These are phyloP conservation scores for Gigaspora rosea DNA, from an alignment of 192 early-diverging fungal species.

Conservation along the genomic window DNA sequence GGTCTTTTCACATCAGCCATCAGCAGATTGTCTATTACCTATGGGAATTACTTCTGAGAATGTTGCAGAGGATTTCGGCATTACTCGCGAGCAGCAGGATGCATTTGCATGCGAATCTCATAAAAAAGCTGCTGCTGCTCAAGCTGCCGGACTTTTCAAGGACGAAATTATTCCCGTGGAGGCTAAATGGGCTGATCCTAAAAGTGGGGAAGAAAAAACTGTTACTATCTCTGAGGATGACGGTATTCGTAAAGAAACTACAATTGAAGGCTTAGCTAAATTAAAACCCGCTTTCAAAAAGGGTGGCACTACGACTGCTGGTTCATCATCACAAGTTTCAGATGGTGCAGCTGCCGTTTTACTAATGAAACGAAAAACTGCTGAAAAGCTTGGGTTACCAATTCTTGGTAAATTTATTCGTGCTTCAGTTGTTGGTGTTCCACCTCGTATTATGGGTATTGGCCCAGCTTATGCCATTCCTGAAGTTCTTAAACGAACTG, in stretches of 20 bases:
- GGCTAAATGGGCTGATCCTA: conserved; percentile 66
- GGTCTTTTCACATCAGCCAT: conserved; percentile 64
- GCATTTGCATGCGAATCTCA: conserved; percentile 85
- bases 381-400: conserved; percentile 82
- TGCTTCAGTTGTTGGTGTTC: conserved; percentile 87
- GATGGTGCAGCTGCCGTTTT: conserved; percentile 97
- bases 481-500: conserved; percentile 76
- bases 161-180: conserved; percentile 89
- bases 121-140: conserved; percentile 79
- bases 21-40: conserved; percentile 83
- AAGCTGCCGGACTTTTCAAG: conserved; percentile 87
- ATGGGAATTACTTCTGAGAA: conserved; percentile 98
- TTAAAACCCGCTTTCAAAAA: conserved; percentile 86
- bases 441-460: conserved; percentile 94
- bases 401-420: conserved; percentile 86
- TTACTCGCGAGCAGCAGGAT: conserved; percentile 88
- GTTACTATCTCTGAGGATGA: conserved; percentile 84
- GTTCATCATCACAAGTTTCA: conserved; percentile 96
- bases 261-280: conserved; percentile 78
- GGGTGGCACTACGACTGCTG: conserved; percentile 87
- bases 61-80: conserved; percentile 85
- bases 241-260: conserved; percentile 84
- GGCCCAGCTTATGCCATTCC: conserved; percentile 97
- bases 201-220: conserved; percentile 75
- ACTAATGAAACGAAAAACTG: conserved; percentile 91